phyloP scores from a whole-genome alignment of 257 asterid genomes.

The Plantago major region DNA sequence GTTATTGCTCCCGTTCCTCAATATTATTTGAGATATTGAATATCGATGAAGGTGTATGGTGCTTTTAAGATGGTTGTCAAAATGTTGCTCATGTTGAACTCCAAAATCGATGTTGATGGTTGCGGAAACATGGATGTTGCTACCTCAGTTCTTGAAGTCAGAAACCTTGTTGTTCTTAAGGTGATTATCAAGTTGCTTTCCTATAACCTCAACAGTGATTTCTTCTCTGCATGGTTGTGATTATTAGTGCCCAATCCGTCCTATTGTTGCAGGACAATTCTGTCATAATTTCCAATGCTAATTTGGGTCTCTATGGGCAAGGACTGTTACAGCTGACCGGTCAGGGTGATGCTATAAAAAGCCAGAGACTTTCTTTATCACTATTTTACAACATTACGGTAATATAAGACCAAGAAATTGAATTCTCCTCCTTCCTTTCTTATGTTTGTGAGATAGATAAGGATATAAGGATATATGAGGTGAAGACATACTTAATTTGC shows the following conservation, averaged over 20 bases:
- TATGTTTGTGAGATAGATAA: constrained; percentile 6
- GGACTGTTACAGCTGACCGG: constrained; percentile 81
- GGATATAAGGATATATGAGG: background rate
- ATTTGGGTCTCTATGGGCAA: constrained; percentile 84
- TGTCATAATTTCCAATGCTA: constrained; percentile 82
- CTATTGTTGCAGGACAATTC: constrained; percentile 67
- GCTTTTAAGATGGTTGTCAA: constrained; percentile 87
- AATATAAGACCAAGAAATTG: constrained; percentile 32
- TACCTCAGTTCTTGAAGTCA: constrained; percentile 86
- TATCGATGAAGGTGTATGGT: constrained; percentile 69
- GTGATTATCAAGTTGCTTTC: constrained; percentile 32
- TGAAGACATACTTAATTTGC: constrained; percentile 5
- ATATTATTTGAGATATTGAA: constrained; percentile 5
- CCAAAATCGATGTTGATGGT: constrained; percentile 82
- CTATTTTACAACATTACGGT: constrained; percentile 86
- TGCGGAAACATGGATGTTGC: constrained; percentile 73
- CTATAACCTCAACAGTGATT: background rate
- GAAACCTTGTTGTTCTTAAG: constrained; percentile 95
- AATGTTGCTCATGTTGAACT: constrained; percentile 94
- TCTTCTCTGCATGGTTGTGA: constrained; percentile 17
- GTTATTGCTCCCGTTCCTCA: background rate
- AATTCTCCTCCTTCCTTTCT: constrained; percentile 13
- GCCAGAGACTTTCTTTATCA: constrained; percentile 87
- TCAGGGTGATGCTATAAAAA: constrained; percentile 84
- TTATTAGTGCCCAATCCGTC: constrained; percentile 5